These are phyloP conservation scores for Theileria luwenshuni DNA, from an alignment of 169 alveolate genomes.

Conservation along the genomic window DNA sequence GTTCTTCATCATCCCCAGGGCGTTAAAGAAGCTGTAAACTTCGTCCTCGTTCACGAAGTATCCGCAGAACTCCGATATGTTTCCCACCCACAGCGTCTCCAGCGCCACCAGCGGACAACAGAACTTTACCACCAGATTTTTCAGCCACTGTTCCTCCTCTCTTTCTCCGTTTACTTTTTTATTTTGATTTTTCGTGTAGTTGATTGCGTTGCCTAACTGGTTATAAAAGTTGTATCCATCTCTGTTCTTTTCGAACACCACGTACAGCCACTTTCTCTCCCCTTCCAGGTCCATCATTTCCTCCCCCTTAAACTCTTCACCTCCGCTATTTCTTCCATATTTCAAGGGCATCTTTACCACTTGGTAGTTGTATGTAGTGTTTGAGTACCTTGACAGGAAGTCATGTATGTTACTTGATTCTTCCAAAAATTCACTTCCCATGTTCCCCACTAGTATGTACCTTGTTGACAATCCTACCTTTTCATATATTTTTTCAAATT, in stretches of 20 bases:
- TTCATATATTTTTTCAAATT: conserved; percentile 32
- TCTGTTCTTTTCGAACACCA: conserved; percentile 14
- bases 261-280: conserved; percentile 9
- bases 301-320: neutral
- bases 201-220: neutral
- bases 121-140: conserved; percentile 13
- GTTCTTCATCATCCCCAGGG: conserved; percentile 41
- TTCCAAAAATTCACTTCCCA: conserved; percentile 28
- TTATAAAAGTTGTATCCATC: conserved; percentile 16
- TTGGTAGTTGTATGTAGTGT: conserved; percentile 2
- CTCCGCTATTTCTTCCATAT: neutral
- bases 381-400: conserved; percentile 37
- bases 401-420: conserved; percentile 23
- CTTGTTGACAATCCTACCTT: conserved; percentile 46
- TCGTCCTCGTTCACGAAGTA: conserved; percentile 47
- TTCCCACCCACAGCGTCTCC: conserved; percentile 65
- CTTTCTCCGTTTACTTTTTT: neutral
- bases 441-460: conserved; percentile 43
- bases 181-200: neutral
- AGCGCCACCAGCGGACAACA: conserved; percentile 38
- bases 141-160: neutral
- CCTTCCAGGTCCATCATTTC: conserved; percentile 7
- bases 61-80: conserved; percentile 50
- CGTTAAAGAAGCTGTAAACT: conserved; percentile 30
- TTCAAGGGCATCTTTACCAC: conserved; percentile 13